Base-by-base conservation (phyloP, 177 flowering plant genomes). In the Telopea speciosissima region DNA sequence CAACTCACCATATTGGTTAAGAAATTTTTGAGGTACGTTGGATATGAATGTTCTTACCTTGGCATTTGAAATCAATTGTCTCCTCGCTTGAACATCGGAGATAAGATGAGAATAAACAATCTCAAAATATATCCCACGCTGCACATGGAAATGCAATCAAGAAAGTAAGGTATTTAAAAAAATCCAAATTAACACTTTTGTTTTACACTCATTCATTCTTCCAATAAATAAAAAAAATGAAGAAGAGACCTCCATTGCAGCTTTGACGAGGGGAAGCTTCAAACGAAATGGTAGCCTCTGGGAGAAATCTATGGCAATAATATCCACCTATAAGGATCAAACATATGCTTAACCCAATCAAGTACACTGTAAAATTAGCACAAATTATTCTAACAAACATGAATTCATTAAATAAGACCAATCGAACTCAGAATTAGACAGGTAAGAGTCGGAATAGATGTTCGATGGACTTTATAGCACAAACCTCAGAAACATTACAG, bases 111-210 rank as follows among this genome's bases (percentile, higher is more conserved):
- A 80, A 68, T 92, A 92, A 1, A 73, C 72, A 40, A 92, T 82
- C 73, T 92, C 97, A 67, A 95, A 95, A 72, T 84, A 89, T 67
- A 95, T 79, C 60, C 96, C 99, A 22, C 99, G 88, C 97, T 95
- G 87, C 82, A 75, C 19, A 73, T 13, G 24, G 22, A 71, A 72
- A 75, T 62, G 24, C 44, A 68, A 62, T 22, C 40, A 31, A 61
- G 52, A 58, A 70, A 65, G 13, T 0, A 11, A 49, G 54, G 19
- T 12, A 49, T 1, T 49, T 10, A 36, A 36, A 36, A 36, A 36
- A 36, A 4, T 28, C 31, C 40, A 36, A 36, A 36, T 36, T 36
- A 36, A 36, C 6, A 36, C 9, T 36, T 31, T 36, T 36, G 40
- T 36, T 36, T 5, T 36, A 36, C 9, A 36, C 40, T 36, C 40